Conservation (phyloP, 1,284 basidiomycete genomes). For the Ceratobasidium sp. region DNA sequence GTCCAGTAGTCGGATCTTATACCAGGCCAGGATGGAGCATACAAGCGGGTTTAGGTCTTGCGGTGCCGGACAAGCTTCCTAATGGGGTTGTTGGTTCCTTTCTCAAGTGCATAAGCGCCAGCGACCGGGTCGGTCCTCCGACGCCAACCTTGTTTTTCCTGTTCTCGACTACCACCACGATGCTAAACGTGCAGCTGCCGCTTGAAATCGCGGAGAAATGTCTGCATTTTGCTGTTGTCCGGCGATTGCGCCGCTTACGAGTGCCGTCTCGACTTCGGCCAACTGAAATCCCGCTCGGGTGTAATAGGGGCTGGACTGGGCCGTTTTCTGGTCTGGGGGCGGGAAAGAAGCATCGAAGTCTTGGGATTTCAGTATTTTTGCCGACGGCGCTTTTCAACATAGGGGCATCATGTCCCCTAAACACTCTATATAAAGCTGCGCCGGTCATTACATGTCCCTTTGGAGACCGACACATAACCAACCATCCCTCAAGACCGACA, state of each 20-base stretch:
- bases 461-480: constrained; percentile 23
- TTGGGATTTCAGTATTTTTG: background rate
- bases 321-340: background rate
- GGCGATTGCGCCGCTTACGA: background rate
- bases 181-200: background rate
- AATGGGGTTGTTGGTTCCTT: constrained; percentile 1
- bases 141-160: background rate
- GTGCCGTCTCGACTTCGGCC: background rate
- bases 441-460: background rate
- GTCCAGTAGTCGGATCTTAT: constrained; percentile 1
- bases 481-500: constrained; percentile 15
- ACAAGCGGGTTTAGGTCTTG: constrained; percentile 11
- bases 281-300: background rate
- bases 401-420: background rate
- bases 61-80: constrained; percentile 7
- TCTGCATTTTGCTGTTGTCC: background rate
- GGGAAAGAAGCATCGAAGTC: background rate
- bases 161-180: background rate
- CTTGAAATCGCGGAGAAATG: background rate
- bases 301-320: background rate
- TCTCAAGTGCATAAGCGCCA: background rate
- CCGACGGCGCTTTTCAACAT: background rate
- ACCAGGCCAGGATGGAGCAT: constrained; percentile 5
- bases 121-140: constrained; percentile 1
- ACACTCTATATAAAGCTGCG: background rate